phyloP scores from a whole-genome alignment of 371 early-diverging fungal species.

The Gilbertella persicaria region DNA sequence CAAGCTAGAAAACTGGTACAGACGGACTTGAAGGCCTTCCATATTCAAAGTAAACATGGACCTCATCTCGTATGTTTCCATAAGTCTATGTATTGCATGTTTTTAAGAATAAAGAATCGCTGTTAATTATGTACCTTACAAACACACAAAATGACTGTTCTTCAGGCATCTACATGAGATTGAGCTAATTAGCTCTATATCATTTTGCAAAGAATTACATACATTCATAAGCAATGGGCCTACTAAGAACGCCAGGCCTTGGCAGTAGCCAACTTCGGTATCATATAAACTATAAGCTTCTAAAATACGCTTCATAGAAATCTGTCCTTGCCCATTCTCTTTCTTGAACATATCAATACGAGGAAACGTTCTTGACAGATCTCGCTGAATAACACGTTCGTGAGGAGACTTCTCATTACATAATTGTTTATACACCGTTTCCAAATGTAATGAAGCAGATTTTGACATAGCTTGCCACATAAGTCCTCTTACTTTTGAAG shows the following conservation, averaged over 20 bases:
- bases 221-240: constrained; percentile 91
- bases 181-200: background rate
- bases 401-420: constrained; percentile 79
- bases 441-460: constrained; percentile 73
- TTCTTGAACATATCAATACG: constrained; percentile 81
- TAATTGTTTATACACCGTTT: constrained; percentile 82
- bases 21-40: constrained; percentile 82
- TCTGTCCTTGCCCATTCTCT: constrained; percentile 85
- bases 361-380: constrained; percentile 92
- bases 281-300: constrained; percentile 93
- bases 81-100: constrained; percentile 48
- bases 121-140: constrained; percentile 53
- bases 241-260: constrained; percentile 93
- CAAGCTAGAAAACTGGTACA: constrained; percentile 84
- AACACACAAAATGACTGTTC: constrained; percentile 91
- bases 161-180: constrained; percentile 72
- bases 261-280: constrained; percentile 93
- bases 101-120: background rate
- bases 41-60: constrained; percentile 81
- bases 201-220: constrained; percentile 8
- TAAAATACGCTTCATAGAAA: constrained; percentile 76
- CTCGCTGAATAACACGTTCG: constrained; percentile 88
- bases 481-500: constrained; percentile 80
- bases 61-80: constrained; percentile 90
- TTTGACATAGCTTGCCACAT: constrained; percentile 93